Conservation (phyloP, 768 basidiomycete species). For the Lactarius tabidus region DNA sequence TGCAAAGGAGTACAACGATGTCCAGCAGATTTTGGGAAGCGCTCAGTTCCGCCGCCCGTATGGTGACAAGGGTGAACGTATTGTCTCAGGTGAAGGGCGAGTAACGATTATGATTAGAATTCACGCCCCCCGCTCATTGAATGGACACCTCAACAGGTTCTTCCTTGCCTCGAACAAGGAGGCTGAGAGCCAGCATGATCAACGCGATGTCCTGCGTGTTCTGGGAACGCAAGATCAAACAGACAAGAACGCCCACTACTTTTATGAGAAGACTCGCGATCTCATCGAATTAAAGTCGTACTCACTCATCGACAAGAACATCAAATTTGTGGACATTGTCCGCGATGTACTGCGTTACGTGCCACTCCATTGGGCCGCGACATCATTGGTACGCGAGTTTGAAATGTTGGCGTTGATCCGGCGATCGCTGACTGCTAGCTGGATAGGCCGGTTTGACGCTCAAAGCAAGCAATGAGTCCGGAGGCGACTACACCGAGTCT, state of each 20-base stretch:
- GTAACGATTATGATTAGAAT: constrained; percentile 13
- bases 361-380: constrained; percentile 66
- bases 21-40: constrained; percentile 50
- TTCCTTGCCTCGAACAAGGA: constrained; percentile 51
- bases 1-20: constrained; percentile 47
- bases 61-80: constrained; percentile 44
- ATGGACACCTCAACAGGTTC: constrained; percentile 50
- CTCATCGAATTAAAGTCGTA: constrained; percentile 54
- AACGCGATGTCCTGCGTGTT: constrained; percentile 43
- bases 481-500: constrained; percentile 57
- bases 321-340: constrained; percentile 58
- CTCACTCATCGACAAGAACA: constrained; percentile 51
- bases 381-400: constrained; percentile 53
- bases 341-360: constrained; percentile 61
- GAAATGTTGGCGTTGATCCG: not conserved
- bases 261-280: constrained; percentile 59
- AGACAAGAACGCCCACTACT: constrained; percentile 53
- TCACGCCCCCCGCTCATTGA: not conserved
- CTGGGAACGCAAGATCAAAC: constrained; percentile 46
- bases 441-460: constrained; percentile 65
- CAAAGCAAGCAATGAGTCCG: constrained; percentile 48
- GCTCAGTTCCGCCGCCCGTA: constrained; percentile 48
- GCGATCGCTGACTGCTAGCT: not conserved
- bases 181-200: constrained; percentile 40
- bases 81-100: constrained; percentile 61